Evolutionary conservation across 2,329 filamentous ascomycete species (phyloP).

Genomic region (Huntiella abstrusa): DNA sequence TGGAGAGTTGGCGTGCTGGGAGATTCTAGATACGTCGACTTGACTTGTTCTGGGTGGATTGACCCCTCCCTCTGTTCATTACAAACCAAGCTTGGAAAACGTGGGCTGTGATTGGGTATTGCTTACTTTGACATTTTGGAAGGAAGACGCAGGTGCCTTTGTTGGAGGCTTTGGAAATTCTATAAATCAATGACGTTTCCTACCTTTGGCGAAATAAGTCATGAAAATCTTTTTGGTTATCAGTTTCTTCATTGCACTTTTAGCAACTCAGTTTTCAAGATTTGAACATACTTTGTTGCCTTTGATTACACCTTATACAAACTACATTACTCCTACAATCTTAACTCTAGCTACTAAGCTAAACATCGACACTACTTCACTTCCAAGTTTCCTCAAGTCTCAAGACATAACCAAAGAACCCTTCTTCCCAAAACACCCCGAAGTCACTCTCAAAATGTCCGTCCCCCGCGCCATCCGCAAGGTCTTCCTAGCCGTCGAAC

Average conservation of each 20-base stretch:
- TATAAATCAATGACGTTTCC: background rate
- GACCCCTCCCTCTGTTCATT: no score
- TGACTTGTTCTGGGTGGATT: no score
- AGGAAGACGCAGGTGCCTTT: no score
- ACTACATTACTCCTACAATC: background rate
- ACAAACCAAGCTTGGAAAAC: no score
- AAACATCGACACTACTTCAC: background rate
- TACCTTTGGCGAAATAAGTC: background rate
- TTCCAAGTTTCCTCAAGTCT: background rate
- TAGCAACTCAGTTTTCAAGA: background rate
- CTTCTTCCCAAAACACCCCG: slow-evolving; percentile 12
- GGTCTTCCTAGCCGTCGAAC: slow-evolving; percentile 67
- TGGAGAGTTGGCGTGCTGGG: no score
- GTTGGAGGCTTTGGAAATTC: no score
- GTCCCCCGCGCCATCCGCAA: slow-evolving; percentile 59
- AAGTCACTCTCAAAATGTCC: slow-evolving; percentile 36
- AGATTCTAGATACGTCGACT: no score
- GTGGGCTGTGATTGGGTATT: no score
- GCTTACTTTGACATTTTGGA: no score
- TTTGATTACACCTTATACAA: background rate
- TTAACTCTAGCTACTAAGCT: background rate
- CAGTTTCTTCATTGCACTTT: slow-evolving; percentile 5
- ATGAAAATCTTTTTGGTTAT: slow-evolving; percentile 7
- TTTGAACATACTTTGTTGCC: background rate
- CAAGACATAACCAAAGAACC: background rate